A percentile compares a stretch with the other conserved stretches of the same genome.
These are phyloP conservation scores for Thraustochytrium striatum DNA, from an alignment of 352 stramenopile species.

Conservation along the genomic window DNA sequence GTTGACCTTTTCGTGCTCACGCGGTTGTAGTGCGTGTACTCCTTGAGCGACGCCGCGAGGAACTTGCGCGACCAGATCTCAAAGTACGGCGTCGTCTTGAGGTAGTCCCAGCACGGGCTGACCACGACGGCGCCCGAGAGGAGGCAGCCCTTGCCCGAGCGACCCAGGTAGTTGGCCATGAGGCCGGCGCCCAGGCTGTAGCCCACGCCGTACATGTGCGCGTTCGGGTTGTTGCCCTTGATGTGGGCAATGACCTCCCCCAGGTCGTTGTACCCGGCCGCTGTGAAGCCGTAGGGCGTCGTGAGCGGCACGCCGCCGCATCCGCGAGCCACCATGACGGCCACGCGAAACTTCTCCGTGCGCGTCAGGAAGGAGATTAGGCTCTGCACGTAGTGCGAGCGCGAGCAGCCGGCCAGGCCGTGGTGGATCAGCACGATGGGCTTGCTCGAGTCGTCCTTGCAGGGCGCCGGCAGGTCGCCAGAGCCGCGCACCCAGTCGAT, in stretches of 20 bases:
- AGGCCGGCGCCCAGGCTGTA: slow-evolving; percentile 44
- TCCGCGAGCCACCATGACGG: slow-evolving; percentile 41
- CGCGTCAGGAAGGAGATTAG: slow-evolving; percentile 4
- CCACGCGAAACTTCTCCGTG: slow-evolving; percentile 23
- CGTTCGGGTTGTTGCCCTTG: slow-evolving; percentile 12
- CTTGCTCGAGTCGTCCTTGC: slow-evolving; percentile 30
- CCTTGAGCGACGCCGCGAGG: slow-evolving; percentile 12
- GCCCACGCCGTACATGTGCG: slow-evolving; percentile 41
- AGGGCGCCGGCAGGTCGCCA: slow-evolving; percentile 22
- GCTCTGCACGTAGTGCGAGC: slow-evolving; percentile 39
- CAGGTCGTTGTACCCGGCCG: slow-evolving; percentile 27
- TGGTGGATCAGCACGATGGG: slow-evolving; percentile 47
- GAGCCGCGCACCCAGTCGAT: slow-evolving; percentile 35
- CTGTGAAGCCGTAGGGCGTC: slow-evolving; percentile 39
- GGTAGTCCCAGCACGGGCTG: slow-evolving; percentile 47
- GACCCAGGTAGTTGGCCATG: slow-evolving; percentile 45
- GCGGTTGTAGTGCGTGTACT: slow-evolving; percentile 34
- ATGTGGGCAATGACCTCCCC: background rate
- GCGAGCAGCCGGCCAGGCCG: slow-evolving; percentile 32
- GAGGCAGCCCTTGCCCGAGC: background rate
- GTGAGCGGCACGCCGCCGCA: slow-evolving; percentile 45
- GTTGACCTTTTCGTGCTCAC: slow-evolving; percentile 38
- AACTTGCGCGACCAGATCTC: slow-evolving; percentile 44
- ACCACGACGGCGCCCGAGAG: slow-evolving; percentile 35
- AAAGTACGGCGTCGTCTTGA: slow-evolving; percentile 40